Evolutionary conservation across 352 stramenopile species (phyloP).

Genomic region (Blastocystis sp.): DNA sequence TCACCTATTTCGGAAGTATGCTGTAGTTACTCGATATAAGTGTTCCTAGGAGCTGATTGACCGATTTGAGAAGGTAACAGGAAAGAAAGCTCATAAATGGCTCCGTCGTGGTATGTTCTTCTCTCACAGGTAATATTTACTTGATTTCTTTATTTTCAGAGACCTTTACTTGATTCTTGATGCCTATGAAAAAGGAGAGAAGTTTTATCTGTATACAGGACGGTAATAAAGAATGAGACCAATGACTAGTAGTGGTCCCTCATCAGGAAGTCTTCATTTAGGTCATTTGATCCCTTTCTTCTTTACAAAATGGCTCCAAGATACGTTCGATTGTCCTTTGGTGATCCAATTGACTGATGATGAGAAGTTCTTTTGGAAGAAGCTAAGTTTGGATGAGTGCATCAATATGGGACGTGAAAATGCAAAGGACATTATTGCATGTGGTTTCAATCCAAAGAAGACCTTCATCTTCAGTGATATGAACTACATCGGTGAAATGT

Average conservation of each 20-base stretch:
- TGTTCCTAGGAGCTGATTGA: constrained; percentile 81
- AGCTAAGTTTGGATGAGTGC: constrained; percentile 77
- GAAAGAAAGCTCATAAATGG: constrained; percentile 89
- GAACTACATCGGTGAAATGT: constrained; percentile 97
- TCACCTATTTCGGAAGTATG: constrained; percentile 81
- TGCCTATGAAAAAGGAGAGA: constrained; percentile 87
- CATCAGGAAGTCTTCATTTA: constrained; percentile 93
- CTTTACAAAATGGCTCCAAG: constrained; percentile 96
- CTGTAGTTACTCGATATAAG: neutral
- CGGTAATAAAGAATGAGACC: constrained; percentile 69
- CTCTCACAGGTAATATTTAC: constrained; percentile 82
- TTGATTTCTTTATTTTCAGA: neutral
- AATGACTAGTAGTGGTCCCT: constrained; percentile 78
- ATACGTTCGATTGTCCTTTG: constrained; percentile 95
- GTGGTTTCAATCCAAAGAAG: constrained; percentile 84
- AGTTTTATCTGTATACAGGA: constrained; percentile 99
- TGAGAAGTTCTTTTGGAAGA: constrained; percentile 99
- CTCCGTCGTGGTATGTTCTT: constrained; percentile 98
- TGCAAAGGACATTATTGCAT: constrained; percentile 99
- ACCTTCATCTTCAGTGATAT: constrained; percentile 99
- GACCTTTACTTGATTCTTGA: constrained; percentile 92
- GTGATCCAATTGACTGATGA: constrained; percentile 99
- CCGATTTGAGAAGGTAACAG: constrained; percentile 90
- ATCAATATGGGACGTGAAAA: constrained; percentile 93
- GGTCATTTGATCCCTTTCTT: constrained; percentile 98